Evolutionary conservation across 2,329 filamentous ascomycete species (phyloP).

Genomic region (Fusarium brachygibbosum): DNA sequence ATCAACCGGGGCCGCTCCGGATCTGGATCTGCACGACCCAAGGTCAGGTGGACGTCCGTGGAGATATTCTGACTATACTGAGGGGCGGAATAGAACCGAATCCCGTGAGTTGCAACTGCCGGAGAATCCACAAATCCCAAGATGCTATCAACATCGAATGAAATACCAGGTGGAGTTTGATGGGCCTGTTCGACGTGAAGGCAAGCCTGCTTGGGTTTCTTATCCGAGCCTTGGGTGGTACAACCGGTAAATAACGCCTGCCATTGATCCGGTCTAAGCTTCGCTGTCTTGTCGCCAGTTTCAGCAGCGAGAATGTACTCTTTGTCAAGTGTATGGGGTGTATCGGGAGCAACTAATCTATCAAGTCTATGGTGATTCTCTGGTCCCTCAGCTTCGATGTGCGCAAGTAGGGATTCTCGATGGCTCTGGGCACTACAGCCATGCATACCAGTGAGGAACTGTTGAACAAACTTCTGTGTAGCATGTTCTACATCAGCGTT

Average conservation of each 20-base stretch:
- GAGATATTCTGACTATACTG: conserved; percentile 19
- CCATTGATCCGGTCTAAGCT: not conserved
- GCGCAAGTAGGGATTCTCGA: not conserved
- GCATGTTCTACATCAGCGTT: conserved; percentile 10
- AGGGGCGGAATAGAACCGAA: conserved; percentile 6
- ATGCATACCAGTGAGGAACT: conserved; percentile 7
- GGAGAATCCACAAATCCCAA: conserved; percentile 15
- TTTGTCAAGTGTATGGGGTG: not conserved
- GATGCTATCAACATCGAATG: conserved; percentile 14
- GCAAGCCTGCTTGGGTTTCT: not conserved
- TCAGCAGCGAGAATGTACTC: not conserved
- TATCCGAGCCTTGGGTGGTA: not conserved
- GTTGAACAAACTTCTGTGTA: conserved; percentile 14
- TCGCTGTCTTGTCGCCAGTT: not conserved
- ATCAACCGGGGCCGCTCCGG: not conserved
- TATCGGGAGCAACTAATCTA: not conserved
- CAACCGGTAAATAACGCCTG: not conserved
- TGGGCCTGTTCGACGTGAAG: not conserved
- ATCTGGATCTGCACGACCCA: not conserved
- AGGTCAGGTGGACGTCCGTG: not conserved
- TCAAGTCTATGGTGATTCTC: not conserved
- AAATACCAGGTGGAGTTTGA: conserved; percentile 1
- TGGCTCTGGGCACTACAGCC: conserved; percentile 1
- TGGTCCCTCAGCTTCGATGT: conserved; percentile 1
- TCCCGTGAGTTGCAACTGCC: conserved; percentile 4